A percentile compares a stretch with the other conserved stretches of the same genome.
phyloP scores from a whole-genome alignment of 768 basidiomycete species.

The Stropharia rugosoannulata region DNA sequence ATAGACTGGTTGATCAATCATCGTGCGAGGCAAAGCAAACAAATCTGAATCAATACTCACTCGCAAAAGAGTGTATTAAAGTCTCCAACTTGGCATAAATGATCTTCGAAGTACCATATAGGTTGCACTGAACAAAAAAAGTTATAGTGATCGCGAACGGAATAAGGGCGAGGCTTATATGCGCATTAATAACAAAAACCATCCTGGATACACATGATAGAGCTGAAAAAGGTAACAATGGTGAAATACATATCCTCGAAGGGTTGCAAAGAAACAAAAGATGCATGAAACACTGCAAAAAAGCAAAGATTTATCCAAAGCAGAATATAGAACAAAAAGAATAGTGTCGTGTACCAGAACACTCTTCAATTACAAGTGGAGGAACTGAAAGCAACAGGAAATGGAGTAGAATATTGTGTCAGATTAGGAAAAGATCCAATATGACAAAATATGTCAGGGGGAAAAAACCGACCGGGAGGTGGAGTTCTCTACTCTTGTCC shows the following conservation, averaged over 20 bases:
- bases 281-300: slow-evolving; percentile 1
- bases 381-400: too few species aligned
- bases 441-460: neutral
- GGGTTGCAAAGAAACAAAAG: slow-evolving; percentile 1
- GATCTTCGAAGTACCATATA: too few species aligned
- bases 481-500: slow-evolving; percentile 50
- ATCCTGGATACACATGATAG: slow-evolving; percentile 2
- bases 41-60: too few species aligned
- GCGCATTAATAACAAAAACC: neutral
- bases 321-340: neutral
- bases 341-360: neutral
- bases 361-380: too few species aligned
- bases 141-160: neutral
- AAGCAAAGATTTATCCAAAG: slow-evolving; percentile 15
- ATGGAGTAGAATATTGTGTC: slow-evolving; percentile 11
- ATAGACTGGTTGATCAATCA: slow-evolving; percentile 7
- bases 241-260: neutral
- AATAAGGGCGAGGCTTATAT: neutral
- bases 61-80: too few species aligned
- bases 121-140: neutral
- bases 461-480: slow-evolving; percentile 1
- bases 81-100: too few species aligned
- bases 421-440: neutral
- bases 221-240: neutral
- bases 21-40: neutral